A percentile compares a stretch with the other conserved stretches of the same genome.
Evolutionary conservation across 1,284 basidiomycete species (phyloP).

Genomic region (Nidula niveotomentosa): DNA sequence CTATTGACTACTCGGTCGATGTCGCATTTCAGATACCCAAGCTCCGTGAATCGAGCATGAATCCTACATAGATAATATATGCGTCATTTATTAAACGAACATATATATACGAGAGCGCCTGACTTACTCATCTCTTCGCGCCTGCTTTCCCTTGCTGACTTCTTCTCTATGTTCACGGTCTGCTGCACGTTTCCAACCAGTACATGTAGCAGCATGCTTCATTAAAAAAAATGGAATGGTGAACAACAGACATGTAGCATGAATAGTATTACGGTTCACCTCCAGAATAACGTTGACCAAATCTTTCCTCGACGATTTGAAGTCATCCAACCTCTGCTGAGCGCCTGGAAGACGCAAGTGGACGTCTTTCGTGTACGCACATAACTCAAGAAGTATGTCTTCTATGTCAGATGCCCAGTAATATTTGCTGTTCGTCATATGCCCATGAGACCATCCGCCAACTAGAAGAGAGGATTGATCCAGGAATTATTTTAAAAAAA

Average conservation of each 20-base stretch:
- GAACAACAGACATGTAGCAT: neutral
- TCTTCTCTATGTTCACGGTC: neutral
- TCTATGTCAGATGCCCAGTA: slow-evolving; percentile 31
- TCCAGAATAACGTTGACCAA: slow-evolving; percentile 15
- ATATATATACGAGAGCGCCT: too few species aligned
- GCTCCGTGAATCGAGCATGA: too few species aligned
- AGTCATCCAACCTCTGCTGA: slow-evolving; percentile 21
- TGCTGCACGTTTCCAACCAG: neutral
- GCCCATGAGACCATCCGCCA: slow-evolving; percentile 26
- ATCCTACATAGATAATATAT: too few species aligned
- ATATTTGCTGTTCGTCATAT: slow-evolving; percentile 22
- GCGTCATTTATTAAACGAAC: too few species aligned
- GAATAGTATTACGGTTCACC: slow-evolving; percentile 6
- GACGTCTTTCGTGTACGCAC: slow-evolving; percentile 16
- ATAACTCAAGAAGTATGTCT: slow-evolving; percentile 17
- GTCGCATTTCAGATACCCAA: too few species aligned
- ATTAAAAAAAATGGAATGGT: too few species aligned
- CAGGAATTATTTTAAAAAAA: neutral
- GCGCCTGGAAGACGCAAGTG: slow-evolving; percentile 21
- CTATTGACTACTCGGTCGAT: too few species aligned
- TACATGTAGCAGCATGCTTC: neutral
- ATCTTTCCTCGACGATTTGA: slow-evolving; percentile 16
- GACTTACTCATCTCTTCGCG: neutral
- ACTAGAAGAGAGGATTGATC: slow-evolving; percentile 13
- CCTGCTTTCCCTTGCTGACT: neutral